A percentile compares a stretch with the other conserved stretches of the same genome.
Conservation (phyloP, 768 basidiomycete genomes). For the Leccinum obscurum region DNA sequence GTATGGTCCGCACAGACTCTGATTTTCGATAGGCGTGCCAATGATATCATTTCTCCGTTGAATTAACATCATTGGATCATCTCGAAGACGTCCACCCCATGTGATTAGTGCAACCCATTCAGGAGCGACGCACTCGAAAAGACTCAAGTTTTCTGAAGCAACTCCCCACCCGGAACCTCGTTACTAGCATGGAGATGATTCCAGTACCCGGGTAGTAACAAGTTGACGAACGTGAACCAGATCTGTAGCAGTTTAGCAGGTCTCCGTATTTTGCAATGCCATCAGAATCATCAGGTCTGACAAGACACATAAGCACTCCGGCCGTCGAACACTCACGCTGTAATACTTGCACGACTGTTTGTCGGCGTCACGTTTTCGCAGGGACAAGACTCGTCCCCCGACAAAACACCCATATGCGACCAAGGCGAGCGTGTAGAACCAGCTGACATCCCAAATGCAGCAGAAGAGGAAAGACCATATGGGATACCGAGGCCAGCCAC, state of each 20-base stretch:
- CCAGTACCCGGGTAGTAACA: constrained; percentile 36
- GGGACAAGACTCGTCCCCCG: constrained; percentile 32
- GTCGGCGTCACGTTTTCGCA: constrained; percentile 31
- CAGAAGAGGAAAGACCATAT: constrained; percentile 40
- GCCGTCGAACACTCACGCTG: constrained; percentile 29
- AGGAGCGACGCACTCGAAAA: no score
- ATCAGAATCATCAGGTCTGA: background rate
- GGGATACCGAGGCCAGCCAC: constrained; percentile 33
- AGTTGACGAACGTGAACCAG: constrained; percentile 36
- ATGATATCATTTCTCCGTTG: no score
- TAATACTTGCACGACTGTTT: constrained; percentile 38
- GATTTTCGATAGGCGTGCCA: no score
- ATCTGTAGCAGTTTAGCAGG: constrained; percentile 17
- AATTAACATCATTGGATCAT: no score
- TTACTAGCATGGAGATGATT: constrained; percentile 28
- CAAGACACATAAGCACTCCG: no score
- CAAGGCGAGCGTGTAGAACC: constrained; percentile 26
- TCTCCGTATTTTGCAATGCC: background rate
- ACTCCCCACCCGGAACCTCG: no score
- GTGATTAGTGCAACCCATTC: no score
- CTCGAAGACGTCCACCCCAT: no score
- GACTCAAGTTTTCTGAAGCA: no score
- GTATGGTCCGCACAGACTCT: no score
- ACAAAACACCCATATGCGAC: constrained; percentile 34
- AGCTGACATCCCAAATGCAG: constrained; percentile 37